Evolutionary conservation across 2,329 filamentous ascomycete species (phyloP), one percentile per base, ranked within the genome.

Genomic region (Pseudogymnoascus sp.): DNA sequence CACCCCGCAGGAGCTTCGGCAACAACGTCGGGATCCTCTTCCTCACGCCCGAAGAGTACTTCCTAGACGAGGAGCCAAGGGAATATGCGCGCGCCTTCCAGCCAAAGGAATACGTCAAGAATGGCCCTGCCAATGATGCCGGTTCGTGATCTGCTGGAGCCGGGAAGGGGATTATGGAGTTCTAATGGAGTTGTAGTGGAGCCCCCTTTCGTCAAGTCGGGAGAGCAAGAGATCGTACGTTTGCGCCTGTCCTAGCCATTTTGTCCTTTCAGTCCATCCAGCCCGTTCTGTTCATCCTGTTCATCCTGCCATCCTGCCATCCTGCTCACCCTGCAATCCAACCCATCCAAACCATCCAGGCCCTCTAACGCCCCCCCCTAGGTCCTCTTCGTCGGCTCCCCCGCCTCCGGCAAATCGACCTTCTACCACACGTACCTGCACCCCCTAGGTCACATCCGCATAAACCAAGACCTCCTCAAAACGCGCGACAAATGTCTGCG

Each of bases 391-490:
- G 93, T 90, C 70, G 94, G 94, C 1, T 91, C 90, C 58, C 94
- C 94, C 0, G 92, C 90, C 1, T 86, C 91, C 2, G 94, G 94
- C 16, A 97, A 99, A 75, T 96, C 91, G 39, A 93, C 91, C 0
- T 96, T 94, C 70, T 97, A 88, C 76, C 91, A 88, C 85, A 86
- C 82, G 65, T 78, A 89, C 66, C 78, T 97, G 36, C 81, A 92
- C 72, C 89, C 89, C 23, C 76, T 94, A 28, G 89, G 87, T 3
- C 97, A 96, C 72, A 83, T 85, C 71, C 84, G 94, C 58, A 84
- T 97, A 30, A 99, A 97, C 69, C 94, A 97, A 76, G 94, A 97
- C 74, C 84, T 82, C 1, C 80, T 97, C 55, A 96, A 96, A 75
- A 88, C 84, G 75, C 66, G 82, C 64, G 82, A 86, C 58, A 88